Evolutionary conservation across 2,329 filamentous ascomycete species (phyloP), one percentile per base, ranked within the genome.

Genomic region (Biscogniauxia marginata): DNA sequence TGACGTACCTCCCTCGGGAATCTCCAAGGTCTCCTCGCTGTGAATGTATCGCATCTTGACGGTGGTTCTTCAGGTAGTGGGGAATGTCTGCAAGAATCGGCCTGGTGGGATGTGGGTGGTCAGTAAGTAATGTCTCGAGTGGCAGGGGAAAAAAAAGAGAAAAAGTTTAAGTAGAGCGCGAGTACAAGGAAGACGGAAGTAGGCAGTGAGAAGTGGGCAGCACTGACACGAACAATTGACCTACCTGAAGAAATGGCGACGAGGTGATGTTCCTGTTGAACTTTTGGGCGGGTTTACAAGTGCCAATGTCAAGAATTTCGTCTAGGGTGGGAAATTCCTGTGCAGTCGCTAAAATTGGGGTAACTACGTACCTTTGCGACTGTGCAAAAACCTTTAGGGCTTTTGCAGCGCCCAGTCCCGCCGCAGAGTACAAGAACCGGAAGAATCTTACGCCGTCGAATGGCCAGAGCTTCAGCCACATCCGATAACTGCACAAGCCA

Each of bases 21-120:
- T 91, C 75, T 88, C 86, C 83, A 99, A 85, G 82, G 86, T 84
- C 88, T 99, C 93, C 84, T 93, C 85, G 76, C 91, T 96, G 87
- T 97, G 92, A 84, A 99, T 96, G 91, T 97, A 98, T 86, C 90
- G 96, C 95, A 98, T 98, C 83, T 90, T 97, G 89, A 82, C 81
- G 79, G 77, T 77, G 72, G 74, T 76, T 65, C 63, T 66, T 69
- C 67, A 68, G 68, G 75, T 70, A 65, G 63, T 65, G 64, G 74
- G 72, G 73, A 73, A 72, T 73, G 74, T 73, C 75, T 77, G 75
- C 58, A 63, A 57, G 63, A 62, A 62, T 64, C 63, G 65, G 63
- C 66, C 68, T 69, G 58, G 13, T 49, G 49, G 39, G 49, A 47
- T 24, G 18, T 52, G 50, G 39, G 54, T 49, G 34, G 43, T 43